Evolutionary conservation across 352 stramenopile species (phyloP).

Genomic region (Thraustochytrium striatum): DNA sequence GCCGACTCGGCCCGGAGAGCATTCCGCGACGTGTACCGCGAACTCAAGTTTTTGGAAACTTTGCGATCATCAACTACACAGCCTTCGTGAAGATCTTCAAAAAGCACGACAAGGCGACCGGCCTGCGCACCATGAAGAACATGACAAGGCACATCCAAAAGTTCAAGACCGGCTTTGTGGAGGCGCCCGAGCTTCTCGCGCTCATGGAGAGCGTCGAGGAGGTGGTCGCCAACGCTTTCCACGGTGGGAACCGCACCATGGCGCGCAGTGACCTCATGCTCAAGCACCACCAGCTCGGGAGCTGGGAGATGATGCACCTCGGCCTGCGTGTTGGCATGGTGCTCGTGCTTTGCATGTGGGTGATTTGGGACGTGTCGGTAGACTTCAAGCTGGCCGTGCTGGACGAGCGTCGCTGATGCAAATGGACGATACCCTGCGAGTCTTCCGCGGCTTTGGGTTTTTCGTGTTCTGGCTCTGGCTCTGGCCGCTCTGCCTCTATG

Average conservation of each 20-base stretch:
- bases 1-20: slow-evolving; percentile 83
- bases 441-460: slow-evolving; percentile 89
- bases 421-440: slow-evolving; percentile 70
- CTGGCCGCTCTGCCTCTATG: slow-evolving; percentile 82
- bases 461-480: slow-evolving; percentile 92
- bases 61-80: slow-evolving; percentile 95
- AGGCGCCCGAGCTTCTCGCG: background rate
- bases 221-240: slow-evolving; percentile 69
- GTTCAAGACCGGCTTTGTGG: slow-evolving; percentile 54
- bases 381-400: slow-evolving; percentile 30
- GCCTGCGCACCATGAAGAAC: slow-evolving; percentile 43
- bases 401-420: background rate
- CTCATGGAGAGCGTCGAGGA: slow-evolving; percentile 56
- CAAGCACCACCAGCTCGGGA: slow-evolving; percentile 65
- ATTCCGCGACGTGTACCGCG: slow-evolving; percentile 85
- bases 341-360: slow-evolving; percentile 71
- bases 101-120: slow-evolving; percentile 83
- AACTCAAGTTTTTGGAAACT: slow-evolving; percentile 92
- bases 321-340: slow-evolving; percentile 73
- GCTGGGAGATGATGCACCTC: slow-evolving; percentile 53
- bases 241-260: slow-evolving; percentile 63
- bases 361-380: slow-evolving; percentile 81
- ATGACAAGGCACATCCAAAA: slow-evolving; percentile 61
- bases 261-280: slow-evolving; percentile 68
- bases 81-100: slow-evolving; percentile 96